Evolutionary conservation across 2,329 filamentous ascomycete species (phyloP).

Genomic region (Microsporum canis): DNA sequence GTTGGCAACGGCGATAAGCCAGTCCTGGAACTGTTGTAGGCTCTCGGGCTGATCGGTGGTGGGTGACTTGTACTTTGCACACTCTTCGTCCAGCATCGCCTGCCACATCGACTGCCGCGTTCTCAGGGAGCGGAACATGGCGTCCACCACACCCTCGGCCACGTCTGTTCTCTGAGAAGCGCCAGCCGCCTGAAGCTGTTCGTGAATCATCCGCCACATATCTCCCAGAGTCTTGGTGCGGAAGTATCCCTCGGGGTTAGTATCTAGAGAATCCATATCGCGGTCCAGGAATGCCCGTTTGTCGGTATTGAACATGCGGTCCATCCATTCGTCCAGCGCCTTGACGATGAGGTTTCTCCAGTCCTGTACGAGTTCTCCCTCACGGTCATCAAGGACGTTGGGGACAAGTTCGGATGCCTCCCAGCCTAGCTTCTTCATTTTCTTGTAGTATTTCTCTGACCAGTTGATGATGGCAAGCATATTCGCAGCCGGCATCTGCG

Average conservation of each 20-base stretch:
- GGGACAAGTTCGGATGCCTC: constrained; percentile 63
- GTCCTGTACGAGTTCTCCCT: constrained; percentile 79
- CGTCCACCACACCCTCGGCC: constrained; percentile 86
- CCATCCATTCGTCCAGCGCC: constrained; percentile 95
- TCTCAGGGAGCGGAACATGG: constrained; percentile 84
- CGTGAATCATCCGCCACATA: constrained; percentile 94
- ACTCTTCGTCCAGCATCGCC: constrained; percentile 76
- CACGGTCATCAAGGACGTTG: constrained; percentile 81
- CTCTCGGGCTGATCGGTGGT: constrained; percentile 48
- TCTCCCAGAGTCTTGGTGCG: constrained; percentile 84
- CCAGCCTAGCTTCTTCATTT: constrained; percentile 85
- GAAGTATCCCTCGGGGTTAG: constrained; percentile 80
- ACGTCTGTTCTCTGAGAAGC: constrained; percentile 81
- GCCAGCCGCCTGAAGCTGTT: constrained; percentile 76
- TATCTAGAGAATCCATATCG: constrained; percentile 68
- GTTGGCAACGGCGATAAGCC: constrained; percentile 92
- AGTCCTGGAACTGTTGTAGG: constrained; percentile 66
- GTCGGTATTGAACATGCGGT: constrained; percentile 77
- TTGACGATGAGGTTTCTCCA: constrained; percentile 93
- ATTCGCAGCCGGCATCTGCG: constrained; percentile 71
- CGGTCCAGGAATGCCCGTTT: constrained; percentile 68
- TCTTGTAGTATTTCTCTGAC: constrained; percentile 90
- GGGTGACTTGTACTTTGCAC: constrained; percentile 54
- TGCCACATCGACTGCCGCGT: constrained; percentile 77
- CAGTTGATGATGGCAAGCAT: constrained; percentile 88